Evolutionary conservation across 192 early-diverging fungal genomes (phyloP), one percentile per base, ranked within the genome.

Genomic region (Chytriomyces confervae): DNA sequence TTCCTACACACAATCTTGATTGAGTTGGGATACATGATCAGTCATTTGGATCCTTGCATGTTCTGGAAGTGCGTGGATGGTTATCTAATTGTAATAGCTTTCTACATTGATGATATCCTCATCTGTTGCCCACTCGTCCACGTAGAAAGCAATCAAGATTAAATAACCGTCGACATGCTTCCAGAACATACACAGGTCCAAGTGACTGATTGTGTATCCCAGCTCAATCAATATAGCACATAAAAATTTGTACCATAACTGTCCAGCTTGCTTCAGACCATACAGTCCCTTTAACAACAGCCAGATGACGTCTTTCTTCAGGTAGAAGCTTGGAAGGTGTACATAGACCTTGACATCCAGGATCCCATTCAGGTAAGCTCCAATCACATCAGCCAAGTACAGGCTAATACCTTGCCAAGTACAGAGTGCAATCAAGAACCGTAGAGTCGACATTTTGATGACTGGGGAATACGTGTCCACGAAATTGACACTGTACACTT

Each of bases 201-300:
- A 48, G 2, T 24, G 24, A 3, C 13, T 29, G 27, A 23, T 50
- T 1, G 50, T 24, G 29, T 71, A 71, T 7, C 53, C 53, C 7
- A 50, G 49, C 7, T 23, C 24, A 6, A 23, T 53, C 5, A 71
- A 51, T 4, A 53, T 50, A 1, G 1, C 24, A 7, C 47, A 50
- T 23, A 71, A 27, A 2, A 53, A 53, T 7, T 53, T n/a, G 29
- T 71, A 71, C 69, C 69, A 71, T 1, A 71, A 1, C 18, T 24
- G 20, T 11, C 69, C 69, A 51, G 69, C 69, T 71, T 71, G 69
- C 49, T 71, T 71, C 29, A 71, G 53, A 13, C 69, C 69, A 5
- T 60, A 71, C 0, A 71, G 50, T 11, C 69, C 69, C 7, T 71
- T 71, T 3, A 68, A 1, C 23, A 68, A 6, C 0, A 9, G 44